Evolutionary conservation across 2,329 filamentous ascomycete species (phyloP).

Genomic region (Myotisia sp.): DNA sequence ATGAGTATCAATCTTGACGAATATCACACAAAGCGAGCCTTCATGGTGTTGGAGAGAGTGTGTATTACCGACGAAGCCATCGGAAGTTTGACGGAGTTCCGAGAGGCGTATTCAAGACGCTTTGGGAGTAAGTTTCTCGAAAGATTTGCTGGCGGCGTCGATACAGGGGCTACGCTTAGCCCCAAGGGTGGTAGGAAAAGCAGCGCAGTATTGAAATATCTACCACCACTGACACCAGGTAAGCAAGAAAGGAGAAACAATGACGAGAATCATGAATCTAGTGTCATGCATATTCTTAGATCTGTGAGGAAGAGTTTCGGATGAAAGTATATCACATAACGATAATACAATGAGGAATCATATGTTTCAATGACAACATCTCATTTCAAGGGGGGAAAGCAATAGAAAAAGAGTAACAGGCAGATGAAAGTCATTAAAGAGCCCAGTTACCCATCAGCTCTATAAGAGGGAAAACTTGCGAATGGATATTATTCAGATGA

Average conservation of each 20-base stretch:
- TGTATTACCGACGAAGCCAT: slow-evolving; percentile 24
- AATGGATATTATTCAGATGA: too few relatives aligned
- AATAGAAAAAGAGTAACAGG: too few relatives aligned
- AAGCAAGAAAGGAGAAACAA: slow-evolving; percentile 3
- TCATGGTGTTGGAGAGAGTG: slow-evolving; percentile 21
- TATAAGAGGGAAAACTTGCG: too few relatives aligned
- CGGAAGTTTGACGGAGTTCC: slow-evolving; percentile 21
- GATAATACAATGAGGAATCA: too few relatives aligned
- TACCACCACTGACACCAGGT: neutral
- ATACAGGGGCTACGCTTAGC: neutral
- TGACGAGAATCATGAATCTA: slow-evolving; percentile 7
- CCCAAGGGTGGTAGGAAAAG: neutral
- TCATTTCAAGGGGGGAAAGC: too few relatives aligned
- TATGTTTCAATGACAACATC: too few relatives aligned
- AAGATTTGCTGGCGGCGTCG: slow-evolving; percentile 8
- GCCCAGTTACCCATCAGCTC: too few relatives aligned
- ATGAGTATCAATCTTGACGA: slow-evolving; percentile 13
- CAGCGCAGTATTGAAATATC: too few relatives aligned
- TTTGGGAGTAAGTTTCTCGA: slow-evolving; percentile 15
- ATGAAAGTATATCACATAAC: neutral
- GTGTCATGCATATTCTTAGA: slow-evolving; percentile 8
- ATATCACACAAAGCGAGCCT: slow-evolving; percentile 20
- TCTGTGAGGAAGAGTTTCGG: slow-evolving; percentile 10
- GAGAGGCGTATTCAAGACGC: slow-evolving; percentile 15
- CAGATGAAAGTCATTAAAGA: too few relatives aligned